Percentiles rank a stretch among this genome's conserved stretches.
These are phyloP conservation scores for Colletotrichum sp. DNA, from an alignment of 2,329 filamentous ascomycete genomes.

Conservation along the genomic window DNA sequence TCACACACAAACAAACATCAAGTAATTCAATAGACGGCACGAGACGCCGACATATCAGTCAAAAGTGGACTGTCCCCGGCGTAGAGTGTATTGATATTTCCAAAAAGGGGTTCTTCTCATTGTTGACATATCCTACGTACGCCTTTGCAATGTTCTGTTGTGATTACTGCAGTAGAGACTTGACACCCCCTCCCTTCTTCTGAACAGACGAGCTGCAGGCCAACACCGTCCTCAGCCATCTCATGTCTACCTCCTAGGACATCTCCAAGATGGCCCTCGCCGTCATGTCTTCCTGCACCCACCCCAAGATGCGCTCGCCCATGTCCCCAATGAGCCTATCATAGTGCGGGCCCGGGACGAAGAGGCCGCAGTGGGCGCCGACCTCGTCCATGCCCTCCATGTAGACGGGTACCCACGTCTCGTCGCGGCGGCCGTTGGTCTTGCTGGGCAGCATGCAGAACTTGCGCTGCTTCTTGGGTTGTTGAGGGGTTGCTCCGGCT, in stretches of 20 bases:
- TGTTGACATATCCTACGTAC: not conserved
- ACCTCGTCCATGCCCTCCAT: conserved; percentile 89
- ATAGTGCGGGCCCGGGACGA: conserved; percentile 76
- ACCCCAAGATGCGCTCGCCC: conserved; percentile 67
- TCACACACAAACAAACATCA: not conserved
- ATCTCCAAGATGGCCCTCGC: conserved; percentile 43
- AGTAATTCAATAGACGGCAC: conserved; percentile 18
- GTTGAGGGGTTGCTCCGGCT: conserved; percentile 21
- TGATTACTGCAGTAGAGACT: not conserved
- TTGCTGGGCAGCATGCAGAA: conserved; percentile 77
- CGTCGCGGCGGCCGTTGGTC: conserved; percentile 62
- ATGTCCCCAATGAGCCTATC: conserved; percentile 80
- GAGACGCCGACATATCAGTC: conserved; percentile 7
- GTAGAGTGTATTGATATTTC: not conserved
- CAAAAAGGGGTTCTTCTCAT: not conserved
- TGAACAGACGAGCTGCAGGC: not conserved
- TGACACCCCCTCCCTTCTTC: not conserved
- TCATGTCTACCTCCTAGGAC: conserved; percentile 9
- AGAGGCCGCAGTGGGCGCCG: conserved; percentile 82
- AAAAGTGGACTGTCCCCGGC: not conserved
- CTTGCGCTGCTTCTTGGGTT: conserved; percentile 66
- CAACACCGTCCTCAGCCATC: not conserved
- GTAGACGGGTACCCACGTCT: conserved; percentile 77
- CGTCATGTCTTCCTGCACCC: conserved; percentile 69
- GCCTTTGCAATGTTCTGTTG: not conserved